Evolutionary conservation across 306 rosid genomes (phyloP), one percentile per base, ranked within the genome.

Genomic region (Oemleria cerasiformis): DNA sequence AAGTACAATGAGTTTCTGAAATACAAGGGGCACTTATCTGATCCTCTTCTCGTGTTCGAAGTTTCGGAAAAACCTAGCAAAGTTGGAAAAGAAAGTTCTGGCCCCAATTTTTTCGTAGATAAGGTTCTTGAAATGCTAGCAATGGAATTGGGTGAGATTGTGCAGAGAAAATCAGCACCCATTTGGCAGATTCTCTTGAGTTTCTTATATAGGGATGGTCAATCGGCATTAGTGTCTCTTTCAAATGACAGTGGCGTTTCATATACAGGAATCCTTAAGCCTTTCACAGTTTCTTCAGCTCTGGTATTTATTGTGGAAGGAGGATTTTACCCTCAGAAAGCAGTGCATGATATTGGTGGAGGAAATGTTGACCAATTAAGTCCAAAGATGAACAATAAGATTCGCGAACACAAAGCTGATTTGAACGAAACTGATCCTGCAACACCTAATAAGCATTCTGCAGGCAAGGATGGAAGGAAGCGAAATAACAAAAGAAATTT

Each of bases 231-330:
- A 67, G 91, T 84, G 60, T 74, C 86, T 51, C 70, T 92, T 82
- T 80, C 84, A 59, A 79, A 75, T 81, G 80, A 65, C 45, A 73
- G 75, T 20, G 81, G 85, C 58, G 84, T 44, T 62, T 80, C 86
- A 0, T 65, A 67, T 54, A 47, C 72, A 10, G 90, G 90, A 57
- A 42, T 92, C 76, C 77, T 92, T 10, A 88, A 86, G 81, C 96
- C 98, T 60, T 88, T 90, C 72, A 88, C 92, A 0, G 77, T 85
- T 63, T 85, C 87, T 63, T 79, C 90, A n/a, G 92, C 92, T 60
- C 87, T 90, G 36, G 78, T 92, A 66, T 86, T 83, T 70, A 43
- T 92, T 19, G 10, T 85, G 67, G 86, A 67, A 39, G 85, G 84
- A 57, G 66, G 66, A 44, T 25, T 72, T 30, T 34, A 36, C 2